phyloP scores from a whole-genome alignment of 768 basidiomycete genomes.

The Peribolospora kevripleyi region DNA sequence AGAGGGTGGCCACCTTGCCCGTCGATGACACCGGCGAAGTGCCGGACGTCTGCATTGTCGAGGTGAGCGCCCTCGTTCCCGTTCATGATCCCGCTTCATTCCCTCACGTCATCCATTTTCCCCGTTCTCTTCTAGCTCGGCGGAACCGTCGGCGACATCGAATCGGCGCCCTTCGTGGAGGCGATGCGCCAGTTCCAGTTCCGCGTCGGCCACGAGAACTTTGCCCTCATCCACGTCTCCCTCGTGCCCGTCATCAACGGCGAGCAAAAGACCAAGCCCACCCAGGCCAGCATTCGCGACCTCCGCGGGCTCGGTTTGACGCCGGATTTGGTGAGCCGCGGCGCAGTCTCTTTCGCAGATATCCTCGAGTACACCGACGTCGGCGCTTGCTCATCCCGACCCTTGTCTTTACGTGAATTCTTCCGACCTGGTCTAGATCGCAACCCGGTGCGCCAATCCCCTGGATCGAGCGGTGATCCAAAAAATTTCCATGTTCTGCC shows the following conservation, averaged over 20 bases:
- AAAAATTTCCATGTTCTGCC: slow-evolving; percentile 99
- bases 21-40: slow-evolving; percentile 79
- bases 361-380: neutral
- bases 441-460: slow-evolving; percentile 64
- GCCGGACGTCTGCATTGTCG: slow-evolving; percentile 92
- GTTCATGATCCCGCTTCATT: neutral
- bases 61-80: slow-evolving; percentile 30
- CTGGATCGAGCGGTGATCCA: slow-evolving; percentile 66
- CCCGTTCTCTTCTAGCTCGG: slow-evolving; percentile 41
- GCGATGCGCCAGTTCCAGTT: slow-evolving; percentile 99
- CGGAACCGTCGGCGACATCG: slow-evolving; percentile 95
- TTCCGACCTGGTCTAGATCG: slow-evolving; percentile 35
- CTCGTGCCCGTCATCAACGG: slow-evolving; percentile 97
- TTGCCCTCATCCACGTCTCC: slow-evolving; percentile 86
- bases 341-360: neutral
- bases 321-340: slow-evolving; percentile 53
- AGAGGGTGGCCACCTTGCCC: slow-evolving; percentile 77
- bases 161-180: slow-evolving; percentile 91
- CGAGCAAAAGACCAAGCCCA: slow-evolving; percentile 97
- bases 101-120: neutral
- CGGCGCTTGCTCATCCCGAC: neutral
- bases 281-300: slow-evolving; percentile 86
- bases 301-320: slow-evolving; percentile 73
- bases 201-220: slow-evolving; percentile 85
- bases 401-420: neutral